Base-by-base conservation (phyloP, 1,284 basidiomycete species). In the Cutaneotrichosporon sp. region DNA sequence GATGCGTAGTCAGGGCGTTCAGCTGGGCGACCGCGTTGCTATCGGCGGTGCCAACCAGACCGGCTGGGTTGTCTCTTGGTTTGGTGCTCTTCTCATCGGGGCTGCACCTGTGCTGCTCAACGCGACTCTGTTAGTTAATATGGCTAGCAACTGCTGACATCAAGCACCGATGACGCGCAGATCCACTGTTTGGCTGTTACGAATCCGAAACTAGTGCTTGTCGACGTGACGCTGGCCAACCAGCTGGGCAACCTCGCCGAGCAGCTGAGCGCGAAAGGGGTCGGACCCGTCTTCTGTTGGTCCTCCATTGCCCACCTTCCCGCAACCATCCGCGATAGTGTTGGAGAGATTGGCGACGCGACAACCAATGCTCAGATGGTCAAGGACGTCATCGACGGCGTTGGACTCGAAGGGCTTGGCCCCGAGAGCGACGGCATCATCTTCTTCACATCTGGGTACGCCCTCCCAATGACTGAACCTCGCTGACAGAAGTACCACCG, bases 371-470 rank as follows among this genome's bases (percentile, higher is more conserved):
- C 19, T 25, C 3, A 31, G 39, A 16, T 16, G 25, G 25, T 58
- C 22, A 22, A 39, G 9, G 49, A 31, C 2, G 56, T 54, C 8
- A 17, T 41, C 27, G 26, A 38, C 17, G 56, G 56, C 27, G 33
- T 4, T 5, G 65, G 56, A 2, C 27, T 68, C 25, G 57, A 63
- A 22, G 38, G 27, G 1, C 53, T 70, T 7, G 52, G 57, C 25
- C 65, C 66, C 11, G 69, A 73, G 42, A 66, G 63, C 32, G 71
- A 71, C 54, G 71, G 60, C 16, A 61, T 68, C 22, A 66, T 71
- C 47, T 73, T 70, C 61, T 73, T 70, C 55, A 68, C 71, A 3
- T 55, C 53, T 0, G 56, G 56, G 47, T 54, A 20, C 2, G 41
- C 34, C 3, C n/a, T n/a, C n/a, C 20, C n/a, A 2, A 14, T 22